phyloP scores from a whole-genome alignment of 176 grass and related monocot genomes.

The Puccinellia tenuiflora region DNA sequence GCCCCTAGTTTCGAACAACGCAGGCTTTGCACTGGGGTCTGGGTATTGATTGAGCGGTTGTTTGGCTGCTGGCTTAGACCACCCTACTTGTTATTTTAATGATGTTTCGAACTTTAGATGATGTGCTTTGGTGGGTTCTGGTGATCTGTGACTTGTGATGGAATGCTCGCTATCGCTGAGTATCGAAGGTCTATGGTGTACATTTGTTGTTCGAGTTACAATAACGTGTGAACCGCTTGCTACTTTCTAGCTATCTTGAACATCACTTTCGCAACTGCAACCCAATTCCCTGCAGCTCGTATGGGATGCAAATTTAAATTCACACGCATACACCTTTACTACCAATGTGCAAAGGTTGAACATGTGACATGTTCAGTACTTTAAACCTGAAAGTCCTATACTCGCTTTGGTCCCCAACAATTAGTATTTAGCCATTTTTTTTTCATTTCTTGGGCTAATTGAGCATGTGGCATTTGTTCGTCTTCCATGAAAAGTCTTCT shows the following conservation, averaged over 20 bases:
- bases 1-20: neutral
- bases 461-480: neutral
- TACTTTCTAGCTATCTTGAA: neutral
- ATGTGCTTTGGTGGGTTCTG: neutral
- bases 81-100: neutral
- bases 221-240: neutral
- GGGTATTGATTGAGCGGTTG: neutral
- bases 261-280: neutral
- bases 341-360: neutral
- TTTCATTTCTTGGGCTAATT: neutral
- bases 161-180: neutral
- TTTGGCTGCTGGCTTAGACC: neutral
- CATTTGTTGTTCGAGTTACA: neutral
- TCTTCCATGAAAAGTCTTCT: constrained; percentile 7
- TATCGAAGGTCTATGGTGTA: neutral
- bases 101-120: neutral
- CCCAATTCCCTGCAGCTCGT: neutral
- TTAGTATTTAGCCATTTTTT: neutral
- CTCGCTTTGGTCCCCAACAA: neutral
- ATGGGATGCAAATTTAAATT: neutral
- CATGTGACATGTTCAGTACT: neutral
- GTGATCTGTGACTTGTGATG: neutral
- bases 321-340: neutral
- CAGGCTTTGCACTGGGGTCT: constrained; percentile 14
- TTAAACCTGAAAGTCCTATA: neutral